Conservation (phyloP, 306 rosid species). For the Malus sieversii region DNA sequence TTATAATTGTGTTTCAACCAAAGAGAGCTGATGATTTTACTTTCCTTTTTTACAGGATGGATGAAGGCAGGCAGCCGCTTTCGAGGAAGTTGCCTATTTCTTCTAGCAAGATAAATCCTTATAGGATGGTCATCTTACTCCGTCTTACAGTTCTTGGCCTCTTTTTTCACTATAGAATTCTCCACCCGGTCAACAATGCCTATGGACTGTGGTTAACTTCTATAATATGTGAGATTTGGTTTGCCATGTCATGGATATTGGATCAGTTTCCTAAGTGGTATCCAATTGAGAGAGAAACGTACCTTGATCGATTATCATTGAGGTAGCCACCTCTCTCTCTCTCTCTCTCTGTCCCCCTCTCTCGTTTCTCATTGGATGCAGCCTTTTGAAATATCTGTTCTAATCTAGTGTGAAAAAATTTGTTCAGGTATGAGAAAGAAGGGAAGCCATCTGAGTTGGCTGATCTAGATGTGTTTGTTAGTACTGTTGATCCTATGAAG, state of each 20-base stretch:
- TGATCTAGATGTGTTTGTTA: conserved; percentile 64
- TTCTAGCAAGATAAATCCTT: conserved; percentile 90
- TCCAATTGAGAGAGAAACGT: conserved; percentile 77
- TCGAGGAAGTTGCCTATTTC: conserved; percentile 73
- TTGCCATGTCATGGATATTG: conserved; percentile 82
- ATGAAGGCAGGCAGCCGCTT: conserved; percentile 90
- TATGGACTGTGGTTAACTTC: conserved; percentile 82
- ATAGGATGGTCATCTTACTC: conserved; percentile 65
- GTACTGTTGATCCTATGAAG: conserved; percentile 90
- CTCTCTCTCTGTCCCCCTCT: not conserved
- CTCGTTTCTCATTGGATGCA: not conserved
- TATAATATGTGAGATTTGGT: conserved; percentile 92
- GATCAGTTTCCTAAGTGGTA: conserved; percentile 94
- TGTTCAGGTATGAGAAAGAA: conserved; percentile 79
- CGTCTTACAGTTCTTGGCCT: conserved; percentile 66
- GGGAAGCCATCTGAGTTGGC: conserved; percentile 83
- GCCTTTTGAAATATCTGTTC: not conserved
- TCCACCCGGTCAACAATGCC: conserved; percentile 78
- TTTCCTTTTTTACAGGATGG: conserved; percentile 54
- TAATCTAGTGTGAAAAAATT: not conserved
- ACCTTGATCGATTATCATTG: conserved; percentile 80
- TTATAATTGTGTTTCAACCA: not conserved
- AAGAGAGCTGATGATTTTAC: not conserved
- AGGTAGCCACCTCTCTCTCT: conserved; percentile 33
- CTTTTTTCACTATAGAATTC: conserved; percentile 83